Conservation (phyloP, 805 yeast genomes). For the Saturnispora hagleri region DNA sequence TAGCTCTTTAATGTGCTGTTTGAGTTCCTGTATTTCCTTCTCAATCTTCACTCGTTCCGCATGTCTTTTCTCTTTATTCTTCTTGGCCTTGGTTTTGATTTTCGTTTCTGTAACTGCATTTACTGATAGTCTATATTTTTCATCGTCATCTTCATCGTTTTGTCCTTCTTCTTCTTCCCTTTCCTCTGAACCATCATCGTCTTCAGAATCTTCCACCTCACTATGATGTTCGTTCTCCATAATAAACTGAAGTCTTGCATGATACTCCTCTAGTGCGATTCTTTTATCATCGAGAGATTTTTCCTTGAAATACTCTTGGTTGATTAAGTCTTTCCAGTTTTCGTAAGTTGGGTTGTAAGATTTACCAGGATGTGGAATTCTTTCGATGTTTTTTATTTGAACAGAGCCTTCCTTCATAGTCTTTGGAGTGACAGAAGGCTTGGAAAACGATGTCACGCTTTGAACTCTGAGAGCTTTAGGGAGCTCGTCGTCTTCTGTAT, state of each 20-base stretch:
- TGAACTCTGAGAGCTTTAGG: slow-evolving; percentile 31
- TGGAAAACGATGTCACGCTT: slow-evolving; percentile 36
- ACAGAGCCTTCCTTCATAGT: slow-evolving; percentile 48
- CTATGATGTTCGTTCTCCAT: slow-evolving; percentile 54
- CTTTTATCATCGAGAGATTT: slow-evolving; percentile 58
- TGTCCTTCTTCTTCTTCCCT: slow-evolving; percentile 27
- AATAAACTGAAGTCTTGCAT: slow-evolving; percentile 52
- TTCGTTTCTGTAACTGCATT: slow-evolving; percentile 61
- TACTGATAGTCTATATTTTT: slow-evolving; percentile 44
- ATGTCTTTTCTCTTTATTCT: slow-evolving; percentile 61
- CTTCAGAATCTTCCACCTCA: slow-evolving; percentile 40
- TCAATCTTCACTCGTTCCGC: slow-evolving; percentile 50
- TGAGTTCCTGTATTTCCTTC: slow-evolving; percentile 43
- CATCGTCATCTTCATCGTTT: slow-evolving; percentile 22
- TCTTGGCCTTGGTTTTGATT: slow-evolving; percentile 67
- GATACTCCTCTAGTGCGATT: slow-evolving; percentile 51
- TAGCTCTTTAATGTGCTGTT: slow-evolving; percentile 51
- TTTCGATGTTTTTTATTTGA: slow-evolving; percentile 40
- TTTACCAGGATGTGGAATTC: slow-evolving; percentile 72
- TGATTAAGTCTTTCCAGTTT: slow-evolving; percentile 69
- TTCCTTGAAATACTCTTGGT: slow-evolving; percentile 57
- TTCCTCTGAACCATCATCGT: slow-evolving; percentile 31
- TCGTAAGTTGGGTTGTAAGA: slow-evolving; percentile 86
- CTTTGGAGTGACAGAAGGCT: slow-evolving; percentile 44
- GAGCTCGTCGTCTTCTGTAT: slow-evolving; percentile 16